A percentile compares a stretch with the other conserved stretches of the same genome.
Conservation (phyloP, 2,329 filamentous ascomycete species). For the Curvularia hawaiiensis region DNA sequence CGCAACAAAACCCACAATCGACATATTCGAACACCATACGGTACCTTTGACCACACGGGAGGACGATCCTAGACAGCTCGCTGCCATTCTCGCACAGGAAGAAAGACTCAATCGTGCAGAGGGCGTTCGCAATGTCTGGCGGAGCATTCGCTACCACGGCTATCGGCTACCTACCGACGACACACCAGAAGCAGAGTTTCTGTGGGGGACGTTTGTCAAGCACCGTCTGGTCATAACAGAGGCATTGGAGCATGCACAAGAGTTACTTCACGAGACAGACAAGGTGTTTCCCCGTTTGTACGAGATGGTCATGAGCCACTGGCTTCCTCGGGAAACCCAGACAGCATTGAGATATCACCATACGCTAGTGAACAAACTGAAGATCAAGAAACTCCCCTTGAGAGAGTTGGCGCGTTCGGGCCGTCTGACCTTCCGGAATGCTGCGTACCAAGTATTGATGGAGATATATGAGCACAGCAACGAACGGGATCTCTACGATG, state of each 20-base stretch:
- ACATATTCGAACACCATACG: not conserved
- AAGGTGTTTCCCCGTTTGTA: constrained; percentile 50
- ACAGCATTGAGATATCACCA: constrained; percentile 35
- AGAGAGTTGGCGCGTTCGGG: constrained; percentile 22
- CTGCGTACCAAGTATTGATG: constrained; percentile 36
- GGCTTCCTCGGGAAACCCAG: constrained; percentile 31
- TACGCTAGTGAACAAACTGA: constrained; percentile 30
- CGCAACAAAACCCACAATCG: not conserved
- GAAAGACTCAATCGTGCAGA: constrained; percentile 48
- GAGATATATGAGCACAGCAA: constrained; percentile 48
- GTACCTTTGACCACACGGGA: constrained; percentile 2
- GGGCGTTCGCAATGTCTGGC: constrained; percentile 54
- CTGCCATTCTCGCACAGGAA: constrained; percentile 48
- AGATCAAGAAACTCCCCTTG: constrained; percentile 34
- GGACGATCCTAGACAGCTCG: constrained; percentile 40
- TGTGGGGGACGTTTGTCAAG: constrained; percentile 56
- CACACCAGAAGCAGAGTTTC: constrained; percentile 43
- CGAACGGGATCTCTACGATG: constrained; percentile 50
- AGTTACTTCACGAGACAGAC: constrained; percentile 48
- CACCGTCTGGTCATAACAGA: constrained; percentile 42
- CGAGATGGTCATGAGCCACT: constrained; percentile 50
- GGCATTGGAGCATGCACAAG: constrained; percentile 49
- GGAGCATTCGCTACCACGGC: constrained; percentile 42
- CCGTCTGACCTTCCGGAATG: constrained; percentile 13
- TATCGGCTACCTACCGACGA: constrained; percentile 50